Evolutionary conservation across 441 rosid species (phyloP).

Genomic region (Adansonia rubrostipa): DNA sequence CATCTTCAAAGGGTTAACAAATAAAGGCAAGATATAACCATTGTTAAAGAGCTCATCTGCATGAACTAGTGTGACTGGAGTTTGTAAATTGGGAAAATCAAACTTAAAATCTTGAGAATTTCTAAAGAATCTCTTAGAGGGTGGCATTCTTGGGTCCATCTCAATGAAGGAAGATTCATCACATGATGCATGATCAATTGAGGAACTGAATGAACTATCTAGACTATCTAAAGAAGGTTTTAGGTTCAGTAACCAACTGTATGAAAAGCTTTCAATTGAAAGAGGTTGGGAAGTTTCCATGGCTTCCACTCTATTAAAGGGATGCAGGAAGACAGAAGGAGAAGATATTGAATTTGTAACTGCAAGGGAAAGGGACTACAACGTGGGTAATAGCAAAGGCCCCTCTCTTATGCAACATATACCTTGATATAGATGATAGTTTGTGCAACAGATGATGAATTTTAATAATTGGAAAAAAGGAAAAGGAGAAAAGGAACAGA

Average conservation of each 20-base stretch:
- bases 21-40: conserved; percentile 73
- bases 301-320: conserved; percentile 24
- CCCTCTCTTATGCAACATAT: conserved; percentile 25
- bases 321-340: conserved; percentile 5
- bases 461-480: conserved; percentile 51
- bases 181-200: conserved; percentile 48
- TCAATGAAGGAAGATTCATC: conserved; percentile 89
- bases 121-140: conserved; percentile 81
- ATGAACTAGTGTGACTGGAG: conserved; percentile 56
- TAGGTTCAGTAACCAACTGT: conserved; percentile 84
- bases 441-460: conserved; percentile 27
- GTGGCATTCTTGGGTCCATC: conserved; percentile 93
- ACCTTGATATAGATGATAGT: conserved; percentile 29
- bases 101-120: conserved; percentile 78
- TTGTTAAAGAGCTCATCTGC: conserved; percentile 87
- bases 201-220: conserved; percentile 35
- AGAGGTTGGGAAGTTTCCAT: conserved; percentile 72
- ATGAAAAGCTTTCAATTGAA: conserved; percentile 92
- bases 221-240: conserved; percentile 63
- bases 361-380: conserved; percentile 12
- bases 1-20: conserved; percentile 39
- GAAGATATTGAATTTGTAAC: conserved; percentile 16
- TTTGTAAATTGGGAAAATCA: conserved; percentile 62
- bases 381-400: conserved; percentile 26
- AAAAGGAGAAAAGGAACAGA: conserved; percentile 15